Evolutionary conservation across 164 flowering plant genomes (phyloP).

Genomic region (Vitis rupestris): DNA sequence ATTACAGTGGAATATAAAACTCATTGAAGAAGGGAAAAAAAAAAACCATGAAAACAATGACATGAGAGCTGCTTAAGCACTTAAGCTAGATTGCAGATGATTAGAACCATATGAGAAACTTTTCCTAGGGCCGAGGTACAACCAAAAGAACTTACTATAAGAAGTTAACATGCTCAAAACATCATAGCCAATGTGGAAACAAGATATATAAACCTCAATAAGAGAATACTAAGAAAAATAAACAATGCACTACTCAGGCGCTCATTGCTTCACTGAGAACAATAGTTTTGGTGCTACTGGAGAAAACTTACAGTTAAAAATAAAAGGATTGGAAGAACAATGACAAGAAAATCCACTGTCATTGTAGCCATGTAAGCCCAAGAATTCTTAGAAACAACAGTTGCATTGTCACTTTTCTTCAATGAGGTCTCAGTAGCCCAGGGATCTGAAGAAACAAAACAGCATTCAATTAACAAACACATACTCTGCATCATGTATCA

Average conservation of each 20-base stretch:
- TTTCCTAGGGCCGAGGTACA: neutral
- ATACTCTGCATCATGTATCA: neutral
- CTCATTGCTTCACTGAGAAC: neutral
- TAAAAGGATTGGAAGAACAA: conserved; percentile 55
- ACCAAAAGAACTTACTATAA: neutral
- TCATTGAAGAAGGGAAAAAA: neutral
- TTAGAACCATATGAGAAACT: neutral
- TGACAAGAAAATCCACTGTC: conserved; percentile 45
- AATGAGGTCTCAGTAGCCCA: conserved; percentile 11
- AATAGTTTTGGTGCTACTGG: neutral
- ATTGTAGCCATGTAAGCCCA: conserved; percentile 33
- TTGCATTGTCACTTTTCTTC: conserved; percentile 47
- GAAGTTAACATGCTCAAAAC: neutral
- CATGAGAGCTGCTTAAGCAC: too few species aligned
- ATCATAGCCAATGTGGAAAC: neutral
- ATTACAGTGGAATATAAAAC: neutral
- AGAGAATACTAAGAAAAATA: neutral
- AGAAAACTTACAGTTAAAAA: conserved; percentile 66
- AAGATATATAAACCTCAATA: neutral
- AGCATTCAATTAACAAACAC: neutral
- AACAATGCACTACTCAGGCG: too few species aligned
- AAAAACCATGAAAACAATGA: neutral
- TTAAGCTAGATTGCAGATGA: neutral
- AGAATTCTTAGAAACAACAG: conserved; percentile 26
- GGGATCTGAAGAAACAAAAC: conserved; percentile 19